Evolutionary conservation across 2,329 filamentous ascomycete species (phyloP).

Genomic region (Exophiala sideris): DNA sequence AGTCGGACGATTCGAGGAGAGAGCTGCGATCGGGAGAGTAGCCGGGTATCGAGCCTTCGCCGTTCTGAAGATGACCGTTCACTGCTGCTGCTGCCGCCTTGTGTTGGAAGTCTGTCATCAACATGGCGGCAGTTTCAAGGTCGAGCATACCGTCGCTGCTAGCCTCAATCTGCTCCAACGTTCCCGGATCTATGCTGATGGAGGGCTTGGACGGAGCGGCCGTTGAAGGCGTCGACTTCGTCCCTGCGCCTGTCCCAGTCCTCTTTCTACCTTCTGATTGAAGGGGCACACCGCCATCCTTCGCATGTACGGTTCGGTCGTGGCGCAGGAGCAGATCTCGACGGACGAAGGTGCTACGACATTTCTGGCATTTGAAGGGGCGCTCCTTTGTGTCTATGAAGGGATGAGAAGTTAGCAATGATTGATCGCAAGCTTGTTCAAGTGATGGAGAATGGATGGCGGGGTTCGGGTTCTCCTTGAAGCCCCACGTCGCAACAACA

Average conservation of each 20-base stretch:
- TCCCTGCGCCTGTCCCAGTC: constrained; percentile 46
- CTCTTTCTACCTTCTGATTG: constrained; percentile 44
- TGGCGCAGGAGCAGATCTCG: constrained; percentile 94
- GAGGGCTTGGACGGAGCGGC: constrained; percentile 66
- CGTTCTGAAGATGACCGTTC: constrained; percentile 49
- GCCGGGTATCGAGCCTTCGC: constrained; percentile 53
- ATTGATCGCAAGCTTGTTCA: constrained; percentile 5
- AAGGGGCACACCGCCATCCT: constrained; percentile 68
- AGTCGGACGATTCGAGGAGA: constrained; percentile 74
- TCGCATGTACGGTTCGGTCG: constrained; percentile 96
- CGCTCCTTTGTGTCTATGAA: constrained; percentile 90
- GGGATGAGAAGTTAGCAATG: constrained; percentile 16
- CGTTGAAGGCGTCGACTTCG: constrained; percentile 59
- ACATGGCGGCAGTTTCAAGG: constrained; percentile 95
- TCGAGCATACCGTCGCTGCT: constrained; percentile 89
- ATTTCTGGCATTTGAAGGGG: constrained; percentile 98
- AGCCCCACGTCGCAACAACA: constrained; percentile 26
- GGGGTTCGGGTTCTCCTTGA: constrained; percentile 15
- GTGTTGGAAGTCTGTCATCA: constrained; percentile 97
- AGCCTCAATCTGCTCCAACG: constrained; percentile 88
- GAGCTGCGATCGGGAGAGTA: constrained; percentile 70
- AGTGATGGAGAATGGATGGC: constrained; percentile 14
- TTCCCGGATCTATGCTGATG: constrained; percentile 77
- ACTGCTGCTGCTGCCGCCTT: constrained; percentile 74
- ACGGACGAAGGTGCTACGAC: constrained; percentile 95